Conservation (phyloP, 2,329 filamentous ascomycete species). For the Fonsecaea pedrosoi region DNA sequence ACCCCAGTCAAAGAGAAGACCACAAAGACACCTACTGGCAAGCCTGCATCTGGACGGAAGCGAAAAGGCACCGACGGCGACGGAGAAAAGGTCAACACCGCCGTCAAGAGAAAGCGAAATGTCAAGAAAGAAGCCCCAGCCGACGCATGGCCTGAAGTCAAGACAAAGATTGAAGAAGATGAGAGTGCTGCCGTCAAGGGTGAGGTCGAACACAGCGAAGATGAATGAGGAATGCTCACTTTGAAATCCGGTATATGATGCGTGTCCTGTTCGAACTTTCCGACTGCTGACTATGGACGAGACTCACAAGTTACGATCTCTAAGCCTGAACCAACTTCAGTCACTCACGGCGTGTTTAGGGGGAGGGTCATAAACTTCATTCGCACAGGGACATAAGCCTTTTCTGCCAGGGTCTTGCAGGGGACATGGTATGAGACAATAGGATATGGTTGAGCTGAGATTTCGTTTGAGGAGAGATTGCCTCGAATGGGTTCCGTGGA, state of each 20-base stretch:
- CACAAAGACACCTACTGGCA: constrained; percentile 14
- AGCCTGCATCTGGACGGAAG: constrained; percentile 24
- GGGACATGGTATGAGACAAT: not conserved
- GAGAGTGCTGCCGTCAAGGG: not conserved
- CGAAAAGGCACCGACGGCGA: constrained; percentile 16
- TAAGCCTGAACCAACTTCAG: not conserved
- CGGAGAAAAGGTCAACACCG: constrained; percentile 16
- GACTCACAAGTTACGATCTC: not conserved
- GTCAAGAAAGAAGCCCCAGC: constrained; percentile 13
- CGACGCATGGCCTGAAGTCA: not conserved
- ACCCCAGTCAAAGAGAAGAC: constrained; percentile 15
- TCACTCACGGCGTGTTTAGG: not conserved
- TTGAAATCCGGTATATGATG: not conserved
- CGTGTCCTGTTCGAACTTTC: not conserved
- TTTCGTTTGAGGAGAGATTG: not conserved
- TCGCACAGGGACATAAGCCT: not conserved
- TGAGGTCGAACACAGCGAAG: not conserved
- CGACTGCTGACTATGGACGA: not conserved
- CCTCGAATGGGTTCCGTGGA: not conserved
- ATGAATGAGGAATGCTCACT: not conserved
- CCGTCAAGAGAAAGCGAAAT: constrained; percentile 16
- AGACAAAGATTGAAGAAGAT: constrained; percentile 13
- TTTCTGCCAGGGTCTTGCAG: not conserved
- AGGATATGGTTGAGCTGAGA: not conserved
- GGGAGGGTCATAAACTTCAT: not conserved